phyloP scores from a whole-genome alignment of 2,329 filamentous ascomycete genomes.

The Teratosphaeria zuluensis region DNA sequence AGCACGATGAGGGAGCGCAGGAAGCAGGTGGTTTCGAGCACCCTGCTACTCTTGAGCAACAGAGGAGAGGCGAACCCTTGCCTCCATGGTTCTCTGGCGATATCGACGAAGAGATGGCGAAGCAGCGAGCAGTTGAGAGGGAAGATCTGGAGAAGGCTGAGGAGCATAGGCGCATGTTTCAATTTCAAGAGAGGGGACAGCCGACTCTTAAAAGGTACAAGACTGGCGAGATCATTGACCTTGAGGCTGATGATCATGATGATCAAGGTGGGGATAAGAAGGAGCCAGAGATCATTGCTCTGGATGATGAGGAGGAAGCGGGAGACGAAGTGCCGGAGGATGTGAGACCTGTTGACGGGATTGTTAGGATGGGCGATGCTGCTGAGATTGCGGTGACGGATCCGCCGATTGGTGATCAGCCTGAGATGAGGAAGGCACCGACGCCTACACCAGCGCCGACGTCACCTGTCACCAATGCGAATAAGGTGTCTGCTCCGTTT shows the following conservation, averaged over 20 bases:
- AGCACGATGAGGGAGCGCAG: constrained; percentile 39
- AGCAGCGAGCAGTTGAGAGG: constrained; percentile 29
- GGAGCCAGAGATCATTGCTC: constrained; percentile 32
- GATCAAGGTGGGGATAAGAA: constrained; percentile 23
- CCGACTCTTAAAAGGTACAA: constrained; percentile 49
- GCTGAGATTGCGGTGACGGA: constrained; percentile 30
- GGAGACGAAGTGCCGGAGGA: constrained; percentile 30
- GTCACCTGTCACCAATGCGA: neutral
- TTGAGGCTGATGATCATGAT: constrained; percentile 32
- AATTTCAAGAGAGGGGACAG: constrained; percentile 47
- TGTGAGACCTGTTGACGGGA: constrained; percentile 22
- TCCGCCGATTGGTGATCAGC: constrained; percentile 24
- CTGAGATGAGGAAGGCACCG: neutral
- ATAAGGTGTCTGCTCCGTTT: constrained; percentile 4
- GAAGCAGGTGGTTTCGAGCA: constrained; percentile 52
- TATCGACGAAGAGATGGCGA: constrained; percentile 50
- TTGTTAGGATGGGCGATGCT: constrained; percentile 13
- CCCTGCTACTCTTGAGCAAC: constrained; percentile 21
- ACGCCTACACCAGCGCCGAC: neutral
- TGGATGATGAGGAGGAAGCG: constrained; percentile 11
- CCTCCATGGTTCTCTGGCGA: constrained; percentile 64
- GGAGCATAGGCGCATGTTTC: constrained; percentile 48
- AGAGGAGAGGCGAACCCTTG: constrained; percentile 48
- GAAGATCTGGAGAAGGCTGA: constrained; percentile 48
- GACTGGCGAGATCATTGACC: constrained; percentile 37